Percentiles rank a stretch among this genome's conserved stretches.
Conservation (phyloP, 495 filamentous ascomycete species). For the Penicillium dipodomyicola region DNA sequence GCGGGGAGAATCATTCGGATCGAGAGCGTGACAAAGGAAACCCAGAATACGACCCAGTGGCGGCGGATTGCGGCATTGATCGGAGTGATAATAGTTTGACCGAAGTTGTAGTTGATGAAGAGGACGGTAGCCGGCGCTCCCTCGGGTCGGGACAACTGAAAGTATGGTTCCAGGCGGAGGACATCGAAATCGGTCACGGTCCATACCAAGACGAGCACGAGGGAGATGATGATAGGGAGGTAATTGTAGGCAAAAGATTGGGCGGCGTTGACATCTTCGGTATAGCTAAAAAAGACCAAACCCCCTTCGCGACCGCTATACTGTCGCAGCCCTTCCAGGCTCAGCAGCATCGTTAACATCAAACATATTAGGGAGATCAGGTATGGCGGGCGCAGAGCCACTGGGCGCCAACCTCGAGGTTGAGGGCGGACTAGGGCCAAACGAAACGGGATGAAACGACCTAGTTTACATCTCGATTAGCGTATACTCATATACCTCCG, state of each 20-base stretch:
- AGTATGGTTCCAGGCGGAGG: slow-evolving; percentile 43
- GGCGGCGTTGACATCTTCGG: slow-evolving; percentile 32
- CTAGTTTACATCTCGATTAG: slow-evolving; percentile 6
- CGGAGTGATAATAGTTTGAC: slow-evolving; percentile 41
- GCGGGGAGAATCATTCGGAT: slow-evolving; percentile 42
- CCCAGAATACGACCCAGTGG: slow-evolving; percentile 39
- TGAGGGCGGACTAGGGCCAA: slow-evolving; percentile 4
- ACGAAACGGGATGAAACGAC: slow-evolving; percentile 22
- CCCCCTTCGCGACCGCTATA: slow-evolving; percentile 36
- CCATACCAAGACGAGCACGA: slow-evolving; percentile 39
- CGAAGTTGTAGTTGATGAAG: slow-evolving; percentile 47
- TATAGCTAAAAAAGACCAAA: slow-evolving; percentile 34
- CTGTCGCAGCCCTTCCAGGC: slow-evolving; percentile 34
- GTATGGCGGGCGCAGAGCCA: slow-evolving; percentile 37
- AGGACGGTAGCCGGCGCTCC: slow-evolving; percentile 38
- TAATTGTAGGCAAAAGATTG: slow-evolving; percentile 43
- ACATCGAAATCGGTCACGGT: slow-evolving; percentile 45
- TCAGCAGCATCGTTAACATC: slow-evolving; percentile 26
- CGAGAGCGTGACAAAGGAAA: slow-evolving; percentile 36
- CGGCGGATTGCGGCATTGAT: slow-evolving; percentile 35
- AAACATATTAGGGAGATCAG: slow-evolving; percentile 30
- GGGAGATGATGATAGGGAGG: slow-evolving; percentile 37
- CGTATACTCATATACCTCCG: not conserved
- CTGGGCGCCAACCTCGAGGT: slow-evolving; percentile 35
- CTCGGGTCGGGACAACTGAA: slow-evolving; percentile 37